Base-by-base conservation (phyloP, 108 stramenopile genomes). In the Stephanodiscus triporus region DNA sequence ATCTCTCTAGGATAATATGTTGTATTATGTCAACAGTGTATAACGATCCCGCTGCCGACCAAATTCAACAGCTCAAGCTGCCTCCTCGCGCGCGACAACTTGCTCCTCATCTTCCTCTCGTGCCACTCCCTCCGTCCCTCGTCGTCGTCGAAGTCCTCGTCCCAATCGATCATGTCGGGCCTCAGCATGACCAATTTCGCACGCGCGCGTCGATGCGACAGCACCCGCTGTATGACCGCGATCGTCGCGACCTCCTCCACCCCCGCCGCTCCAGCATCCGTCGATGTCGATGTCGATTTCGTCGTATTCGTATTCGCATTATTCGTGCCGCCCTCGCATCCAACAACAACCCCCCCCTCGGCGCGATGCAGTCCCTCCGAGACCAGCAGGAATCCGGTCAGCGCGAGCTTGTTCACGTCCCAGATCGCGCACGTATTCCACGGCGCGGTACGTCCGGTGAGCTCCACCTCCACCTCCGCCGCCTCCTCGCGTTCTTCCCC, bases 381-480 rank as follows among this genome's bases (percentile, higher is more conserved):
- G 23, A 94, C 82, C 8, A 85, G 69, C 9, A 86, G 79, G 69
- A 96, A 97, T 42, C 95, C 95, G 5, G 90, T 89, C n/a, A 91
- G 50, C 29, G 90, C 82, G 29, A 97, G 75, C 68, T 92, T 92
- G 55, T 63, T 30, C 26, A 96, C 56, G 61, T 94, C 84, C 97
- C 97, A 97, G 17, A 96, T 56, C 6, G 95, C 95, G 34, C 93
- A 75, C n/a, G 97, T 97, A 77, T 97, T 97, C 97, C 97, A 97
- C 5, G 97, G 96, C 53, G 81, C 77, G 16, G 97, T 97, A 43
- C 86, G 61, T 22, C 92, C 91, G 38, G 73, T 85, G 29, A 91
- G 66, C 26, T 63, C 75, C 22, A 86, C 78, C 50, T 78, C 40
- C 17, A 58, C 57, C 26, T 32, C 57, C 26, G 29, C 30, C 7